Evolutionary conservation across 805 yeast species (phyloP), one percentile per base, ranked within the genome.

Genomic region (Barnettozyma sp.): DNA sequence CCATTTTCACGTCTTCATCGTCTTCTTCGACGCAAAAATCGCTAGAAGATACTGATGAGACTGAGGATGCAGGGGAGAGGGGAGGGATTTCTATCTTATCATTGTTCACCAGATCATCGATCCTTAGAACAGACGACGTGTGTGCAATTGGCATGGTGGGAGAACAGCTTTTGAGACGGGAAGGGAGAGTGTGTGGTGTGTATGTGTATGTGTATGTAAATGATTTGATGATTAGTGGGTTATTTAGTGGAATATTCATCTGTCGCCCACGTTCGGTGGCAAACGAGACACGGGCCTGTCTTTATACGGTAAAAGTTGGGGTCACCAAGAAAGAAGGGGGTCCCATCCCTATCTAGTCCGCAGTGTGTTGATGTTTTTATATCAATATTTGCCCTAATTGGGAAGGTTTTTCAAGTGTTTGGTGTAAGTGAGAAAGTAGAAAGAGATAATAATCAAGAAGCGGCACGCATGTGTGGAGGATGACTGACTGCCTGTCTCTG

Each of bases 311-410:
- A 4, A 27, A 27, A 8, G 21, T 27, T 27, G 30, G 30, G 30
- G 19, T 18, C 19, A 17, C 12, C n/a, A n/a, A n/a, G n/a, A n/a
- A n/a, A n/a, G n/a, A n/a, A n/a, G n/a, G n/a, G n/a, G n/a, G n/a
- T n/a, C n/a, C n/a, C n/a, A n/a, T n/a, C n/a, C n/a, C n/a, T n/a
- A n/a, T n/a, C n/a, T n/a, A n/a, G n/a, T n/a, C n/a, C n/a, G n/a
- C n/a, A n/a, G n/a, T n/a, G 32, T 22, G 27, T 26, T 40, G 40
- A 36, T 30, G 26, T 30, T 34, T 30, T 31, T 28, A 25, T 31
- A 36, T 37, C 41, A 37, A 30, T 13, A 19, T 18, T 7, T 21
- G 12, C 17, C 34, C 33, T 22, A 24, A 32, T 32, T 10, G 15
- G 36, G 40, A 22, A 26, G 23, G 21, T 19, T 8, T 20, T 16